Percentiles rank a stretch among this genome's conserved stretches.
Evolutionary conservation across 2,329 filamentous ascomycete genomes (phyloP).

Genomic region (Aspergillus udagawae): DNA sequence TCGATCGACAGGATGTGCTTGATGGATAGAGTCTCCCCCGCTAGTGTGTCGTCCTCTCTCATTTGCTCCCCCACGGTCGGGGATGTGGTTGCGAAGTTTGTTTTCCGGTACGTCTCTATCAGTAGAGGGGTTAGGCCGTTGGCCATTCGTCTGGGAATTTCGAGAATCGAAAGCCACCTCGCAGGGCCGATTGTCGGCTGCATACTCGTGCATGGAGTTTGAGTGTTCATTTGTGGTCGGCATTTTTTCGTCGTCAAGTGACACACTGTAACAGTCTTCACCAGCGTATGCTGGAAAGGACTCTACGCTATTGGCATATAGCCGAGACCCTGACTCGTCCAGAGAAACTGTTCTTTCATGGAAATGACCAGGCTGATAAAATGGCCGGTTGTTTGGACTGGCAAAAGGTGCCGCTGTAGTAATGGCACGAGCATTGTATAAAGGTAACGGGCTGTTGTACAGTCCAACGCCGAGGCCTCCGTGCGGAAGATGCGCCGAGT

Average conservation of each 20-base stretch:
- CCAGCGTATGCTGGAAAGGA: neutral
- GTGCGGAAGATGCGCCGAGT: conserved; percentile 11
- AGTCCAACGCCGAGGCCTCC: conserved; percentile 17
- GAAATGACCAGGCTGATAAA: conserved; percentile 2
- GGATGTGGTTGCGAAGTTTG: neutral
- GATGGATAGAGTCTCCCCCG: conserved; percentile 11
- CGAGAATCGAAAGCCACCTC: neutral
- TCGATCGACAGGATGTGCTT: conserved; percentile 2
- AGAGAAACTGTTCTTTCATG: conserved; percentile 1
- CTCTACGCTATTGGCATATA: neutral
- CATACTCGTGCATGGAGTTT: neutral
- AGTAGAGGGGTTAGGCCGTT: neutral
- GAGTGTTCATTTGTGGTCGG: neutral
- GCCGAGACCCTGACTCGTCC: neutral
- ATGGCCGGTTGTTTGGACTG: conserved; percentile 9
- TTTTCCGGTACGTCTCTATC: neutral
- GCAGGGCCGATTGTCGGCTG: neutral
- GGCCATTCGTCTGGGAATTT: neutral
- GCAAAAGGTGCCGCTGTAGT: conserved; percentile 9
- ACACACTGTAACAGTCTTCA: neutral
- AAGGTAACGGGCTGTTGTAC: conserved; percentile 14
- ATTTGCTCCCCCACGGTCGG: conserved; percentile 6
- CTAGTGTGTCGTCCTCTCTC: conserved; percentile 17
- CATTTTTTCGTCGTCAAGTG: neutral
- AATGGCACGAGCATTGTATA: conserved; percentile 15